Evolutionary conservation across 768 basidiomycete species (phyloP).

Genomic region (Lactarius akahatsu): DNA sequence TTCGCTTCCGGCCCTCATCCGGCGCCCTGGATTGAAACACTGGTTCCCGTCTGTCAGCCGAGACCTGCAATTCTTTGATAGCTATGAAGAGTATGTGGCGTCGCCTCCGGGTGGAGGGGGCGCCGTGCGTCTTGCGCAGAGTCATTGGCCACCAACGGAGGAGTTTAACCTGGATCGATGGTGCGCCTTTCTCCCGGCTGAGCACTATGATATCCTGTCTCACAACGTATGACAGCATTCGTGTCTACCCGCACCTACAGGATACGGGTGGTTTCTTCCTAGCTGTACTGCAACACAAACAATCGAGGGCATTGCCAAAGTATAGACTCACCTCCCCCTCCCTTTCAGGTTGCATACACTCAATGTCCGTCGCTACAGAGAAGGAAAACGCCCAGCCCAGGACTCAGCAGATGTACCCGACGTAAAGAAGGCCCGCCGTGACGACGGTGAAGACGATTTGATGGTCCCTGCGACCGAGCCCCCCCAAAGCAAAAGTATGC

Average conservation of each 20-base stretch:
- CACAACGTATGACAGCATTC: slow-evolving; percentile 51
- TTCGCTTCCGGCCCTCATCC: slow-evolving; percentile 67
- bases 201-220: neutral
- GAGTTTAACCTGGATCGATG: slow-evolving; percentile 67
- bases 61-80: slow-evolving; percentile 49
- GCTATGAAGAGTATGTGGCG: slow-evolving; percentile 59
- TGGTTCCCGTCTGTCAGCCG: slow-evolving; percentile 79
- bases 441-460: slow-evolving; percentile 33
- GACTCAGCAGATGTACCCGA: slow-evolving; percentile 47
- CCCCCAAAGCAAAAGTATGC: slow-evolving; percentile 14
- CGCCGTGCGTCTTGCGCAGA: slow-evolving; percentile 62
- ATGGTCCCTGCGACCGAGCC: slow-evolving; percentile 12
- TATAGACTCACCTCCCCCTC: neutral
- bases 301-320: slow-evolving; percentile 21
- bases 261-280: slow-evolving; percentile 98
- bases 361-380: slow-evolving; percentile 31
- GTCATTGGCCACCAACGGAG: slow-evolving; percentile 76
- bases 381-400: slow-evolving; percentile 53
- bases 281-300: slow-evolving; percentile 72
- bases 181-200: slow-evolving; percentile 42
- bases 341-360: neutral
- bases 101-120: slow-evolving; percentile 49
- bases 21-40: slow-evolving; percentile 67
- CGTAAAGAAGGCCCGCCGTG: slow-evolving; percentile 51
- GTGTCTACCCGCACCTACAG: slow-evolving; percentile 93